A percentile compares a stretch with the other conserved stretches of the same genome.
Conservation (phyloP, 352 stramenopile genomes). For the Pythium sp. region DNA sequence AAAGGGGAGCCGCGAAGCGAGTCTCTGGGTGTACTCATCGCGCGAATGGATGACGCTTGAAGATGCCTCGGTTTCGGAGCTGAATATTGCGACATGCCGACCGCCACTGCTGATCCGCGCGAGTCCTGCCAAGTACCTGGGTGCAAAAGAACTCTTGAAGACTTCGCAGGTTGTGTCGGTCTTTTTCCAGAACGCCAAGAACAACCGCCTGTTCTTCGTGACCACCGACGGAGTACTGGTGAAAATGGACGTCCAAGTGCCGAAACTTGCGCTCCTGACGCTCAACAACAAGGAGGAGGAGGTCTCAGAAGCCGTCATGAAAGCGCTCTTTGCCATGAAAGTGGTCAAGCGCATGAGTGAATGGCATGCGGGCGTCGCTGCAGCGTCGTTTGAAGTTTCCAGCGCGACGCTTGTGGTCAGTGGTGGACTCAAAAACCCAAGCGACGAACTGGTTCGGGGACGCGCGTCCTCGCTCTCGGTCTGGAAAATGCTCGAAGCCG, state of each 20-base stretch:
- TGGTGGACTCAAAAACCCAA: slow-evolving; percentile 54
- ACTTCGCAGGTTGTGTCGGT: slow-evolving; percentile 26
- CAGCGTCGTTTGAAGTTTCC: slow-evolving; percentile 35
- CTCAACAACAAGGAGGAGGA: slow-evolving; percentile 17
- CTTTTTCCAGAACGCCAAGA: slow-evolving; percentile 40
- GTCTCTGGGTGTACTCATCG: slow-evolving; percentile 46
- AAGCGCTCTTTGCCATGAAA: slow-evolving; percentile 34
- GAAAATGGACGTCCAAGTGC: slow-evolving; percentile 43
- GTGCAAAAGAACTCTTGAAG: slow-evolving; percentile 23
- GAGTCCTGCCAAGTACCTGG: slow-evolving; percentile 30
- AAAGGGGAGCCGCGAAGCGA: slow-evolving; percentile 19
- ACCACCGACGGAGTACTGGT: slow-evolving; percentile 39
- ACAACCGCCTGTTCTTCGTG: slow-evolving; percentile 41
- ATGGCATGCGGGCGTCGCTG: slow-evolving; percentile 57
- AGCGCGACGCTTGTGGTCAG: slow-evolving; percentile 49
- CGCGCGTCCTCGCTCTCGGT: slow-evolving; percentile 64
- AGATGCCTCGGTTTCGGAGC: background rate
- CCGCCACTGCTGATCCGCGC: slow-evolving; percentile 32
- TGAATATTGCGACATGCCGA: no score
- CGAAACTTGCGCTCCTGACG: slow-evolving; percentile 40
- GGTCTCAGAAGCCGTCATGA: slow-evolving; percentile 8
- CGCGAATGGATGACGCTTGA: slow-evolving; percentile 35
- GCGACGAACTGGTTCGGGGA: slow-evolving; percentile 39
- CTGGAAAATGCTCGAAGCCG: slow-evolving; percentile 43
- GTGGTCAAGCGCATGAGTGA: slow-evolving; percentile 42